Conservation (phyloP, 2,329 filamentous ascomycete species). For the Monilinia vaccinii-corymbosi region DNA sequence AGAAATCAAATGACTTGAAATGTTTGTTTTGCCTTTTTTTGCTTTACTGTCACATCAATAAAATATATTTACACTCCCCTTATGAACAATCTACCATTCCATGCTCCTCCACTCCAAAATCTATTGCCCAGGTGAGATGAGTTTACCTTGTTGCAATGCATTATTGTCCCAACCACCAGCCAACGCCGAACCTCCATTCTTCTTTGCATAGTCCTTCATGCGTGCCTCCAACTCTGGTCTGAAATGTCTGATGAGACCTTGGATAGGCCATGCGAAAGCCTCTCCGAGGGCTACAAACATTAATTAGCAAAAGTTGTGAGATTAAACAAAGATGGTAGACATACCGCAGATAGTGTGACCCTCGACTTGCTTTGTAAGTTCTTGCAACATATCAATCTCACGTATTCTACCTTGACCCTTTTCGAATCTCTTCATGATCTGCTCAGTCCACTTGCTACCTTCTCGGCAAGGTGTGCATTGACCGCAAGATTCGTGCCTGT, state of each 20-base stretch:
- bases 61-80: conserved; percentile 24
- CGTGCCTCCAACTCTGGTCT: conserved; percentile 88
- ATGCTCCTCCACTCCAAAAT: conserved; percentile 16
- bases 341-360: conserved; percentile 95
- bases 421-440: conserved; percentile 97
- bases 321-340: conserved; percentile 28
- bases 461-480: conserved; percentile 99
- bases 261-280: conserved; percentile 97
- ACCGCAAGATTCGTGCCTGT: conserved; percentile 95
- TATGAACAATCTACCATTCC: conserved; percentile 21
- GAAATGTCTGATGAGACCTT: conserved; percentile 97
- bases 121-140: conserved; percentile 88
- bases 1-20: conserved; percentile 5
- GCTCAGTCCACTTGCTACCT: conserved; percentile 97
- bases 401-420: conserved; percentile 78
- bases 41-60: conserved; percentile 24
- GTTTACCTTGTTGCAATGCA: conserved; percentile 65
- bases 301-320: conserved; percentile 7
- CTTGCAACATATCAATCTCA: conserved; percentile 99
- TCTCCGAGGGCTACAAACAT: conserved; percentile 66
- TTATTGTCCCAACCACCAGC: conserved; percentile 84
- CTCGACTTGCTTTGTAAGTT: conserved; percentile 98
- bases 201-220: conserved; percentile 69
- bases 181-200: conserved; percentile 63
- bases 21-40: conserved; percentile 10